Percentiles rank a stretch among this genome's conserved stretches.
Evolutionary conservation across 2,329 filamentous ascomycete genomes (phyloP).

Genomic region (Sporothrix luriei): DNA sequence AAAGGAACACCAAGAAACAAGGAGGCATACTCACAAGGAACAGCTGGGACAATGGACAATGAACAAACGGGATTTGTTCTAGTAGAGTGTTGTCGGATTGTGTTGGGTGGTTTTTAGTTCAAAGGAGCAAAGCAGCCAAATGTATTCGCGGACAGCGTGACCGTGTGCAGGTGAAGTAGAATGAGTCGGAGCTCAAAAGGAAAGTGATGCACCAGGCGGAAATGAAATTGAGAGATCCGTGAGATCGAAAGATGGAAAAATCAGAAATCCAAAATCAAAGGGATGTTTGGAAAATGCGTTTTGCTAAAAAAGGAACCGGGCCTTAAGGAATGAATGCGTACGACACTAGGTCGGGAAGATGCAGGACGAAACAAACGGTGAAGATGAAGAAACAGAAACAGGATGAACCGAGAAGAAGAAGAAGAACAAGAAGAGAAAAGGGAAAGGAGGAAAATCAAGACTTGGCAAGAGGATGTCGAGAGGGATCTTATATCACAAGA

Average conservation of each 20-base stretch:
- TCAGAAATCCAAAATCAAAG: constrained; percentile 36
- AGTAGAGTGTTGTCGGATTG: neutral
- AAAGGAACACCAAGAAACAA: neutral
- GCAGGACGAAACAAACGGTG: constrained; percentile 24
- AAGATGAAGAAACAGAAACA: constrained; percentile 28
- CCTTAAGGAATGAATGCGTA: constrained; percentile 45
- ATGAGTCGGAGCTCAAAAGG: constrained; percentile 37
- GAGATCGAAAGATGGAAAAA: neutral
- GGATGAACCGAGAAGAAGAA: constrained; percentile 17
- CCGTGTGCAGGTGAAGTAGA: neutral
- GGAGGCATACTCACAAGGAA: constrained; percentile 19
- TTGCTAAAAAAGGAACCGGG: constrained; percentile 40
- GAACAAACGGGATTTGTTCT: neutral
- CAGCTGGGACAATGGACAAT: constrained; percentile 8
- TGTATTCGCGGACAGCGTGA: neutral
- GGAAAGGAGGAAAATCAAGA: constrained; percentile 28
- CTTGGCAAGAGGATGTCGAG: constrained; percentile 30
- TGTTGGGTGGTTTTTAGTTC: neutral
- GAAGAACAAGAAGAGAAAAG: constrained; percentile 28
- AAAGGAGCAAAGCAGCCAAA: constrained; percentile 10
- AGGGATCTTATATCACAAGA: constrained; percentile 35
- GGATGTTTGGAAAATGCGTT: constrained; percentile 30
- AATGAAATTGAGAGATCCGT: neutral
- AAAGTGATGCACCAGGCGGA: constrained; percentile 50
- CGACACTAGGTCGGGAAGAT: constrained; percentile 31